Conservation (phyloP, 495 filamentous ascomycete species). For the Hypoxylon lenormandii region DNA sequence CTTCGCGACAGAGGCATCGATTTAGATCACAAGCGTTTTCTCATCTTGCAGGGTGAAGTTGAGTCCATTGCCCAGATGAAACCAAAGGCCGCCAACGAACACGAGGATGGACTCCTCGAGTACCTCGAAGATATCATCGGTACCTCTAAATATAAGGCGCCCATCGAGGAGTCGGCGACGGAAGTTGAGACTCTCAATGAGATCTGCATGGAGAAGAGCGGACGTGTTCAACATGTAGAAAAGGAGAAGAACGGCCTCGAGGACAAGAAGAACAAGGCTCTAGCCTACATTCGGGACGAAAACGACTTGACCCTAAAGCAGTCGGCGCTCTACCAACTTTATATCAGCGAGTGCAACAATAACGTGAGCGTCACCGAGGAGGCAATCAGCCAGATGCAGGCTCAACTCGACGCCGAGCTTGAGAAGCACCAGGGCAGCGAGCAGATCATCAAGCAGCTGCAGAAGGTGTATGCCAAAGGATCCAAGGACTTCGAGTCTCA, state of each 20-base stretch:
- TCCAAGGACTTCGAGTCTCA: slow-evolving; percentile 82
- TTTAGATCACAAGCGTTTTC: slow-evolving; percentile 96
- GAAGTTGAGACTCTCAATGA: slow-evolving; percentile 94
- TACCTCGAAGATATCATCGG: slow-evolving; percentile 99
- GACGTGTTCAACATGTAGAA: slow-evolving; percentile 94
- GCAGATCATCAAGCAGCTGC: slow-evolving; percentile 86
- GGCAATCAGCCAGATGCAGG: slow-evolving; percentile 88
- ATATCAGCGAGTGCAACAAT: slow-evolving; percentile 84
- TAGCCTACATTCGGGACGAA: slow-evolving; percentile 88
- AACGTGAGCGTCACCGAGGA: slow-evolving; percentile 91
- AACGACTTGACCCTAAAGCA: slow-evolving; percentile 92
- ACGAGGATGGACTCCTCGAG: slow-evolving; percentile 94
- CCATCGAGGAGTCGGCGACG: slow-evolving; percentile 90
- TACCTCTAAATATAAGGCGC: slow-evolving; percentile 95
- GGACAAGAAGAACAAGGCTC: slow-evolving; percentile 94
- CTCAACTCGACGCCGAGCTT: slow-evolving; percentile 84
- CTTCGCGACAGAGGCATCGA: slow-evolving; percentile 90
- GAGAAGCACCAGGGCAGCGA: slow-evolving; percentile 93
- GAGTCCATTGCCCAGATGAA: slow-evolving; percentile 99
- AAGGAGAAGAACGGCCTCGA: slow-evolving; percentile 93
- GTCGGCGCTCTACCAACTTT: slow-evolving; percentile 88
- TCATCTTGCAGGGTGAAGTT: slow-evolving; percentile 97
- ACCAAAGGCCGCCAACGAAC: slow-evolving; percentile 90
- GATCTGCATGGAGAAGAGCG: slow-evolving; percentile 91
- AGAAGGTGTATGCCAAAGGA: slow-evolving; percentile 84